phyloP scores from a whole-genome alignment of 768 basidiomycete species.

The Hericium erinaceus region DNA sequence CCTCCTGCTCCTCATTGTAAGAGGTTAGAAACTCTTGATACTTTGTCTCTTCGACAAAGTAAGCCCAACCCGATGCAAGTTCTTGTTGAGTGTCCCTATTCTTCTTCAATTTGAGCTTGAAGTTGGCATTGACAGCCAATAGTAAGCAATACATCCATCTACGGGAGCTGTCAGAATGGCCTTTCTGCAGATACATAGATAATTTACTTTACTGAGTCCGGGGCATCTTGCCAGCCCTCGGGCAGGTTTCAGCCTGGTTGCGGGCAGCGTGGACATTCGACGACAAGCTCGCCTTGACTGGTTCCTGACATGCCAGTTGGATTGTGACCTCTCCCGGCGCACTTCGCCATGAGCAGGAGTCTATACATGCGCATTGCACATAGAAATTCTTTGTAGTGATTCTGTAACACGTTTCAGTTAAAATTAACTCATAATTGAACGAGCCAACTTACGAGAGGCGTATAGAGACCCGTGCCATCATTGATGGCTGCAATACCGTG shows the following conservation, averaged over 20 bases:
- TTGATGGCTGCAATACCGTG: not conserved
- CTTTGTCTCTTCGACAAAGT: not conserved
- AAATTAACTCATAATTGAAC: not conserved
- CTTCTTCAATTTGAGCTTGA: not conserved
- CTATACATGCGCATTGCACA: not conserved
- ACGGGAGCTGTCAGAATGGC: not conserved
- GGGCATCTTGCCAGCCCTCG: not conserved
- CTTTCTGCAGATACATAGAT: not conserved
- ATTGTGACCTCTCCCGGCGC: conserved; percentile 2
- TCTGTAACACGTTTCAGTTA: not conserved
- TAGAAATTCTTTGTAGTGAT: conserved; percentile 1
- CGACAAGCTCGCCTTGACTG: not conserved
- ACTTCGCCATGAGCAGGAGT: not conserved
- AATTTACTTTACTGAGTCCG: not conserved
- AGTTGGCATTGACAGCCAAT: no score
- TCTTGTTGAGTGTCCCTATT: not conserved
- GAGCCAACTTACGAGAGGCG: not conserved
- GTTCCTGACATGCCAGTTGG: conserved; percentile 1
- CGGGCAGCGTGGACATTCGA: conserved; percentile 4
- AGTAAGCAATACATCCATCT: not conserved
- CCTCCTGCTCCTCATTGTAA: not conserved
- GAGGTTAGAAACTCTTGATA: not conserved
- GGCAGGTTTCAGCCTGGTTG: conserved; percentile 3
- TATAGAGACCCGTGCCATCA: not conserved
- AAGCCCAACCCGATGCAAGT: not conserved